Evolutionary conservation across 2,329 filamentous ascomycete genomes (phyloP), one percentile per base, ranked within the genome.

Genomic region (Aspergillus brasiliensis): DNA sequence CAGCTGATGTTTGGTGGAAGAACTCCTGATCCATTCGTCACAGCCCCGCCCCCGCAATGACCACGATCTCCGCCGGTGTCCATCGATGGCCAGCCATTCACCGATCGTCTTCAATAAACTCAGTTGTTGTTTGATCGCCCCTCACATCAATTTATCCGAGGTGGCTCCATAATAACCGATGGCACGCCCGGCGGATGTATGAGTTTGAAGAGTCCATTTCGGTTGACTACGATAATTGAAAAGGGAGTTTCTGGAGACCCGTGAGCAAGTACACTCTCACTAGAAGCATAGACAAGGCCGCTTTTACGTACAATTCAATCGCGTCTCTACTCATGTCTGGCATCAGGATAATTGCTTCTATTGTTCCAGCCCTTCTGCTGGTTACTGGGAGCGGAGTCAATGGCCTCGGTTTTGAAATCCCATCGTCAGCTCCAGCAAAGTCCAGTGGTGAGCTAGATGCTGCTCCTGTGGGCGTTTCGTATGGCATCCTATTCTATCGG

Each of bases 401-500:
- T 21, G 71, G 68, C 11, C 62, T 77, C 51, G 71, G 66, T 8
- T 78, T 78, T 62, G 70, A 67, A 31, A 59, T 79, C 11, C 77
- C 77, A 6, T 44, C 67, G 17, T 69, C 74, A 27, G 70, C 73
- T 11, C 72, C 77, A 11, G 60, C 67, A 2, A 72, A 71, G 27
- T 58, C 71, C 1, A 74, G 72, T 54, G 58, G 61, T 2, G 64
- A 70, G 46, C 65, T 82, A 10, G 73, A 77, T 48, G 69, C 71
- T 28, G 77, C 80, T 1, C 80, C 80, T 5, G 74, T 82, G 1
- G 80, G 80, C 2, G 69, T 82, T 34, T 82, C 80, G 77, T 82
- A 66, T 66, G 79, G 71, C 11, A 10, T 15, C 5, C 13, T 25
- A 8, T 37, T 15, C 8, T 53, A n/a, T 4, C 3, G 7, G 15